These are phyloP conservation scores for Solanum medicagineum DNA, from an alignment of 257 asterid genomes.

Conservation along the genomic window DNA sequence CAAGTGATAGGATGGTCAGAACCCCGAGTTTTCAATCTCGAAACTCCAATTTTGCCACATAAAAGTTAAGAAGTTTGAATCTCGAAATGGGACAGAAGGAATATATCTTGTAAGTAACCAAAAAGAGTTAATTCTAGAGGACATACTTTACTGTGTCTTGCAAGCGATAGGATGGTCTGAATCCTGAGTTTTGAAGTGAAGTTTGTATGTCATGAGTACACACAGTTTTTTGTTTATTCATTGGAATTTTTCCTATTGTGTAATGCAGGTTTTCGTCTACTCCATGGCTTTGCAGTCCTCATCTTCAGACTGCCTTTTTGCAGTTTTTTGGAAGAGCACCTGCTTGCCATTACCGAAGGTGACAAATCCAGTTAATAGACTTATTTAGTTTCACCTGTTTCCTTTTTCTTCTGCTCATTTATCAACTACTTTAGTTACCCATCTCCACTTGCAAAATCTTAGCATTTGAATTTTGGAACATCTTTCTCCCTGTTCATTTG, in stretches of 20 bases:
- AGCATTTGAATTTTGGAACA: not conserved
- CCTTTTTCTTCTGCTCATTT: not conserved
- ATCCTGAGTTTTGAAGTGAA: not conserved
- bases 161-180: not conserved
- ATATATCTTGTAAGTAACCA: not conserved
- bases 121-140: not conserved
- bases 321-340: slow-evolving; percentile 74
- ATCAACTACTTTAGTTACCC: too few species aligned
- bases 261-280: slow-evolving; percentile 58
- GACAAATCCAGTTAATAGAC: not conserved
- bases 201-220: not conserved
- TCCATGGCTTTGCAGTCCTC: slow-evolving; percentile 91
- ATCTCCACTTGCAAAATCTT: not conserved
- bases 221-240: not conserved
- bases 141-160: not conserved
- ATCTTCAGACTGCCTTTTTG: slow-evolving; percentile 67
- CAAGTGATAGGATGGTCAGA: not conserved
- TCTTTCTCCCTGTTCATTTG: not conserved
- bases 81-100: not conserved
- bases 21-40: not conserved
- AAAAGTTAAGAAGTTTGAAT: not conserved
- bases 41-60: not conserved
- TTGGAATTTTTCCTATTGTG: not conserved
- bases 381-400: not conserved
- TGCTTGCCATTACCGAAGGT: slow-evolving; percentile 54